Conservation (phyloP, 176 grass and related monocot species). For the Neostapfia colusana region DNA sequence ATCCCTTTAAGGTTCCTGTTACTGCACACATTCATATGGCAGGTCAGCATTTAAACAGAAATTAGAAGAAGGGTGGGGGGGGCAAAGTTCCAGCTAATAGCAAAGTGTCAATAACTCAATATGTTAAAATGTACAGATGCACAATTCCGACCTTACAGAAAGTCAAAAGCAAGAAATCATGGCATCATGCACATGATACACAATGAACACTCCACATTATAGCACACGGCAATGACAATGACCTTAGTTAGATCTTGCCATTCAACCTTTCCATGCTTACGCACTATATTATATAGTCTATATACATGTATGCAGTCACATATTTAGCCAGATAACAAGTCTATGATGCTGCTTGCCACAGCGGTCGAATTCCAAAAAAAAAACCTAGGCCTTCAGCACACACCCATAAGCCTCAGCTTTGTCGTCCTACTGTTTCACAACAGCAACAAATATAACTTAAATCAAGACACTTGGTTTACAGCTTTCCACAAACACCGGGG, state of each 20-base stretch:
- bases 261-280: neutral
- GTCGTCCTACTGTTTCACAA: neutral
- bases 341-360: neutral
- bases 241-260: neutral
- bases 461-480: neutral
- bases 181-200: neutral
- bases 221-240: neutral
- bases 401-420: neutral
- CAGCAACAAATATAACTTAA: neutral
- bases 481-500: neutral
- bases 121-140: neutral
- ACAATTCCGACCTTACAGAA: neutral
- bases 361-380: neutral
- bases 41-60: neutral
- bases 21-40: conserved; percentile 46
- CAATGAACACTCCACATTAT: neutral
- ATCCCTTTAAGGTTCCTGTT: conserved; percentile 79
- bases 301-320: neutral
- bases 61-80: neutral
- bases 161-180: neutral
- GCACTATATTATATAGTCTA: no score
- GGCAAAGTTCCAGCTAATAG: neutral
- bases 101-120: neutral
- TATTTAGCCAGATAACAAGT: neutral
- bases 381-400: neutral